Percentiles rank a stretch among this genome's conserved stretches.
These are phyloP conservation scores for Xylaria sp. DNA, from an alignment of 2,329 filamentous ascomycete species.

Conservation along the genomic window DNA sequence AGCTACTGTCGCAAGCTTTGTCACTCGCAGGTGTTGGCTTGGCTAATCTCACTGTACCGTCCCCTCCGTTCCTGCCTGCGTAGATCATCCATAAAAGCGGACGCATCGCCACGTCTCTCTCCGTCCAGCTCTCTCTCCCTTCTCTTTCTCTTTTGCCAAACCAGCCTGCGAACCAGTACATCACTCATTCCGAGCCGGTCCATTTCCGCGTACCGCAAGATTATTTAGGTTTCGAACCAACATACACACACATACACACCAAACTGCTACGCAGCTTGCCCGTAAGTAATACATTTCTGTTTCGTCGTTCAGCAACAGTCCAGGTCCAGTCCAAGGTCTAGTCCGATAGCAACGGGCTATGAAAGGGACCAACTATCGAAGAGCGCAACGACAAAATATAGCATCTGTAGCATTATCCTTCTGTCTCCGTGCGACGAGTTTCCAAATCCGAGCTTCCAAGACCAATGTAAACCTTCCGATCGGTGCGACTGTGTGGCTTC, in stretches of 20 bases:
- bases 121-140: slow-evolving; percentile 33
- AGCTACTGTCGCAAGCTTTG: slow-evolving; percentile 25
- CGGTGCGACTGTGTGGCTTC: neutral
- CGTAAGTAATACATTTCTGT: slow-evolving; percentile 27
- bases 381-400: neutral
- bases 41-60: slow-evolving; percentile 17
- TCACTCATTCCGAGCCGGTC: slow-evolving; percentile 22
- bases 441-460: neutral
- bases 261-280: neutral
- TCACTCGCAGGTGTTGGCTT: slow-evolving; percentile 26
- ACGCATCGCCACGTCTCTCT: slow-evolving; percentile 41
- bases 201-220: slow-evolving; percentile 25
- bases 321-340: slow-evolving; percentile 9
- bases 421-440: neutral
- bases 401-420: slow-evolving; percentile 1
- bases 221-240: neutral
- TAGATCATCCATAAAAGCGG: slow-evolving; percentile 44
- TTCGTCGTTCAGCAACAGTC: neutral
- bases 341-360: neutral
- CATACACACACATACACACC: neutral
- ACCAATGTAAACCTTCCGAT: slow-evolving; percentile 1
- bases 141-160: slow-evolving; percentile 43
- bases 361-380: neutral
- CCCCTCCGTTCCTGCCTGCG: neutral
- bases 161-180: slow-evolving; percentile 33